phyloP scores from a whole-genome alignment of 1,284 basidiomycete species.

The Neonothopanus nambi region DNA sequence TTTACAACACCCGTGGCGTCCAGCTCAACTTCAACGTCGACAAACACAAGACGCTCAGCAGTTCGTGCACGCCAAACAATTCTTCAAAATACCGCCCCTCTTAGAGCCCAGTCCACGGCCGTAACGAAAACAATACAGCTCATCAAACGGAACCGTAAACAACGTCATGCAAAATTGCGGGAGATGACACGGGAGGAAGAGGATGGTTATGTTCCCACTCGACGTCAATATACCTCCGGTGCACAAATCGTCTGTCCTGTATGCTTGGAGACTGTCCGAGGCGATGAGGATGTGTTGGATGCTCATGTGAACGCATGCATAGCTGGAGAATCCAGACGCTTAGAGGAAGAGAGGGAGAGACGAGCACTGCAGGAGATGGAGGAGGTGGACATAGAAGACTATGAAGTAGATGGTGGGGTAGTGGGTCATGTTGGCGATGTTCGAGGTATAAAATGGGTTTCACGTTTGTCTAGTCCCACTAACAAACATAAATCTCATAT shows the following conservation, averaged over 20 bases:
- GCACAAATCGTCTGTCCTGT: constrained; percentile 61
- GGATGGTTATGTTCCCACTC: constrained; percentile 30
- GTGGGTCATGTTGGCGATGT: constrained; percentile 42
- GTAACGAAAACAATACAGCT: constrained; percentile 48
- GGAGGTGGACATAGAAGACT: constrained; percentile 36
- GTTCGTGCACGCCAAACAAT: constrained; percentile 41
- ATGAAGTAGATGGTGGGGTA: constrained; percentile 36
- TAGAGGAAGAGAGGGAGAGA: constrained; percentile 39
- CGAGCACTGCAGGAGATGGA: constrained; percentile 30
- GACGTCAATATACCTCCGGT: constrained; percentile 25
- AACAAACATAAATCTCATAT: background rate
- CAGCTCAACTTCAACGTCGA: constrained; percentile 7
- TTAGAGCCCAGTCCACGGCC: constrained; percentile 56
- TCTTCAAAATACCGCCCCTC: constrained; percentile 47
- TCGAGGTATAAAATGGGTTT: constrained; percentile 33
- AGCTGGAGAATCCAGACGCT: constrained; percentile 49
- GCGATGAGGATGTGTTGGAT: constrained; percentile 69
- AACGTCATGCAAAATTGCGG: constrained; percentile 59
- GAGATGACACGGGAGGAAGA: constrained; percentile 66
- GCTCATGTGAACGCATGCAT: constrained; percentile 79
- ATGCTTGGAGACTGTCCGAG: constrained; percentile 54
- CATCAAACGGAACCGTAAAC: constrained; percentile 65
- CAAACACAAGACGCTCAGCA: constrained; percentile 9
- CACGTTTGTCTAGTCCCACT: background rate
- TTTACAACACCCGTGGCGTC: constrained; percentile 35